These are phyloP conservation scores for Trichosporon inkin DNA, from an alignment of 1,284 basidiomycete species.

Conservation along the genomic window DNA sequence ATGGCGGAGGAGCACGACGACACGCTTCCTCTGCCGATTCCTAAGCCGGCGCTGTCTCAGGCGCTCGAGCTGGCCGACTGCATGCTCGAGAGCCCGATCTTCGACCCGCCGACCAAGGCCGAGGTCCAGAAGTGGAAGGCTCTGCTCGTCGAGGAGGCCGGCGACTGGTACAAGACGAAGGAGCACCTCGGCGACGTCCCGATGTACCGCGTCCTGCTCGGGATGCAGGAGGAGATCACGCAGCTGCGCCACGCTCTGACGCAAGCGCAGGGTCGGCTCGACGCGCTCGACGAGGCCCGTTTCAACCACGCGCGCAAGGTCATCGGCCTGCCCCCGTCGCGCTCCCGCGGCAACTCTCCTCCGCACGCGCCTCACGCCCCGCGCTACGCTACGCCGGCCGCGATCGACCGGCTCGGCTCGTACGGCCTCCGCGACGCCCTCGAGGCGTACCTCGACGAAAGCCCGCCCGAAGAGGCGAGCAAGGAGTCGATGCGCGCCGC, in stretches of 20 bases:
- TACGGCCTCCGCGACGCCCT: constrained; percentile 22
- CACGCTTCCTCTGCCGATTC: constrained; percentile 17
- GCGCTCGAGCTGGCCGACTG: constrained; percentile 20
- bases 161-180: constrained; percentile 20
- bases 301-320: constrained; percentile 23
- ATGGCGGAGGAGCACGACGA: constrained; percentile 17
- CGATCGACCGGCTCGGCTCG: constrained; percentile 16
- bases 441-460: constrained; percentile 24
- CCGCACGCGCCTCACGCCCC: background rate
- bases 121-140: constrained; percentile 15
- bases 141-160: constrained; percentile 17
- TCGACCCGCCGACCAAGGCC: constrained; percentile 15
- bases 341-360: background rate
- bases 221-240: constrained; percentile 25
- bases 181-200: constrained; percentile 11
- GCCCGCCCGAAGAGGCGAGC: constrained; percentile 18
- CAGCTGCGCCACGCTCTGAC: constrained; percentile 18
- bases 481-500: constrained; percentile 20
- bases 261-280: constrained; percentile 13
- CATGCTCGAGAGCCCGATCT: constrained; percentile 17
- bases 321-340: constrained; percentile 18
- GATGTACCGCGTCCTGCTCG: constrained; percentile 21
- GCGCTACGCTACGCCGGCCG: constrained; percentile 14
- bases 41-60: constrained; percentile 12
- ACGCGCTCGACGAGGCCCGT: constrained; percentile 21